A percentile compares a stretch with the other conserved stretches of the same genome.
phyloP scores from a whole-genome alignment of 2,329 filamentous ascomycete genomes.

The Ophiostoma perfectum region DNA sequence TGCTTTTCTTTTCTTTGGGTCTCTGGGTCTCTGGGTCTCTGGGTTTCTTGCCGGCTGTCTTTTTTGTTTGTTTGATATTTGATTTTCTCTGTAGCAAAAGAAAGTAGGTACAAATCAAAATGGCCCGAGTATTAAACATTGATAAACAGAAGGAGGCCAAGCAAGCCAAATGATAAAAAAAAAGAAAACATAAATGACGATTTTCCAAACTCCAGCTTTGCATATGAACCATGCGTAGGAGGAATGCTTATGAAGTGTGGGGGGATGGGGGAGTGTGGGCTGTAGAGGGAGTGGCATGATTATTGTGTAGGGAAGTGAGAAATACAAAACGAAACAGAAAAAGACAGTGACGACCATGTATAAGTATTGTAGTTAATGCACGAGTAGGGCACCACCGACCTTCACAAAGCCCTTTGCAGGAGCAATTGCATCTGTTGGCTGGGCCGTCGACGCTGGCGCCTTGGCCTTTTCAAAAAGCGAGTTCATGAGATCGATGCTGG shows the following conservation, averaged over 20 bases:
- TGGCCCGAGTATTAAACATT: conserved; percentile 26
- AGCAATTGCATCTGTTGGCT: conserved; percentile 44
- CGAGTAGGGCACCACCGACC: conserved; percentile 53
- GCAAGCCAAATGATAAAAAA: not conserved
- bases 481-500: conserved; percentile 93
- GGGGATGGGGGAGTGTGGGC: not conserved
- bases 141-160: conserved; percentile 4
- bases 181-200: not conserved
- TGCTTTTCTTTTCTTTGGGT: not conserved
- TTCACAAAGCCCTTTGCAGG: conserved; percentile 66
- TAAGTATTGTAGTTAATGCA: conserved; percentile 33
- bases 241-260: not conserved
- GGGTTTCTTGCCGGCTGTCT: not conserved
- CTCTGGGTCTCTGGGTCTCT: not conserved
- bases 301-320: not conserved
- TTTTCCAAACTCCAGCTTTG: conserved; percentile 9
- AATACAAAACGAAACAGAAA: not conserved
- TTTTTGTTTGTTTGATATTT: conserved; percentile 15
- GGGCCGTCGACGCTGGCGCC: conserved; percentile 44
- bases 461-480: conserved; percentile 76
- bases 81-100: conserved; percentile 28
- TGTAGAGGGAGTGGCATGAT: not conserved
- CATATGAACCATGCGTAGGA: not conserved
- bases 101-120: conserved; percentile 26
- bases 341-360: conserved; percentile 31